Base-by-base conservation (phyloP, 2,329 filamentous ascomycete genomes). In the Paracoccidioides lutzii region DNA sequence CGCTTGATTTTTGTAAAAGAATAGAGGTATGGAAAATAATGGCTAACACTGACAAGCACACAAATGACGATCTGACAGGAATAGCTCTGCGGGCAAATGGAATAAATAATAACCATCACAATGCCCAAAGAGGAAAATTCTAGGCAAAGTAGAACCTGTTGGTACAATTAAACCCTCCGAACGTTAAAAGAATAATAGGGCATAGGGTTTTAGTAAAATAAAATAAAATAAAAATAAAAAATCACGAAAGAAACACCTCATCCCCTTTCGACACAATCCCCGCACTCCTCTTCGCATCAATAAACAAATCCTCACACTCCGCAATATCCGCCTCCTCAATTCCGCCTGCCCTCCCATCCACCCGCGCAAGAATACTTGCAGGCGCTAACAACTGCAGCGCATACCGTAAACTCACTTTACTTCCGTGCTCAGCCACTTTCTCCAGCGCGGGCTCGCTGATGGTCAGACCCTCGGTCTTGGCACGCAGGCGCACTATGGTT, bases 311-410 rank as follows among this genome's bases (percentile, higher is more conserved):
- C 69, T 90, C 85, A 69, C 87, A 90, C 73, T 93, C 88, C 14
- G 80, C 80, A 61, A 93, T 82, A 70, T 91, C 88, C 65, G 82
- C 79, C 56, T 87, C 75, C 65, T 90, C 86, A 65, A 91, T 90
- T 5, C 69, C 70, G 67, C 88, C 84, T 60, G 77, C 80, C 65
- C 84, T 83, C 58, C 87, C 87, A 68, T 85, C 88, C 66, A 93
- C 88, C 68, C 88, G 85, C 58, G 91, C 89, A 65, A 97, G 80
- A 71, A 97, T 95, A 71, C 87, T 91, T 53, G 90, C 85, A 1
- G 90, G 90, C 32, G 90, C 88, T 64, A 98, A 78, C 63, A 98
- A 75, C 74, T 97, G 93, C 68, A 98, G 76, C 63, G 90, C 91
- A 75, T 98, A 98, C 63, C 93, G 79, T 73, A 98, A 73, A 69